A percentile compares a stretch with the other conserved stretches of the same genome.
phyloP scores from a whole-genome alignment of 2,329 filamentous ascomycete species.

The Penicillium sp. region DNA sequence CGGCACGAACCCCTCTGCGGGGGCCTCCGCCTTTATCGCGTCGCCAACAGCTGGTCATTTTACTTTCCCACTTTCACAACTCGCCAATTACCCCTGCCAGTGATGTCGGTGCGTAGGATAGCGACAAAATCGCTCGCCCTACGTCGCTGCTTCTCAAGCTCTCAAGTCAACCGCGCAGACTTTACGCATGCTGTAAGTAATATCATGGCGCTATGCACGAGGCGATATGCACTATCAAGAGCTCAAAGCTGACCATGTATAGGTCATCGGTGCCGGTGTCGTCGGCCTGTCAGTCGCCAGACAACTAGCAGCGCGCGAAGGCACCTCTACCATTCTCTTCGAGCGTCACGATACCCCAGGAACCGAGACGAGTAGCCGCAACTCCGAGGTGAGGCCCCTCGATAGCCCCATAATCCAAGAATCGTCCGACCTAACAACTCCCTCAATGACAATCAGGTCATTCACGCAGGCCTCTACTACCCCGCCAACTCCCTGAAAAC shows the following conservation, averaged over 20 bases:
- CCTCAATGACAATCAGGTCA: slow-evolving; percentile 58
- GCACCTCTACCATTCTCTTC: slow-evolving; percentile 71
- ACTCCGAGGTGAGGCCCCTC: slow-evolving; percentile 67
- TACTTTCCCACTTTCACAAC: slow-evolving; percentile 9
- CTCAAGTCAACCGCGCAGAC: slow-evolving; percentile 50
- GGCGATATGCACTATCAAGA: background rate
- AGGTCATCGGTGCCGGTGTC: slow-evolving; percentile 69
- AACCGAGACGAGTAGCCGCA: slow-evolving; percentile 84
- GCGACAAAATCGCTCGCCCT: slow-evolving; percentile 7
- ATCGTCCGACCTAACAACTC: background rate
- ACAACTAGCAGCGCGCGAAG: slow-evolving; percentile 63
- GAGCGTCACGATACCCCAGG: slow-evolving; percentile 76
- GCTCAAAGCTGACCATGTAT: slow-evolving; percentile 7
- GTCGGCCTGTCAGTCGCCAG: slow-evolving; percentile 80
- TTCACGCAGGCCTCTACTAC: slow-evolving; percentile 95
- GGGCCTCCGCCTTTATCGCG: slow-evolving; percentile 5
- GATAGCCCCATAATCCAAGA: background rate
- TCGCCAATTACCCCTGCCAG: slow-evolving; percentile 9
- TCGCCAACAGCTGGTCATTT: slow-evolving; percentile 8
- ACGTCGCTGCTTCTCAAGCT: slow-evolving; percentile 46
- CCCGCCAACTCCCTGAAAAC: slow-evolving; percentile 76
- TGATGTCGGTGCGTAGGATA: slow-evolving; percentile 17
- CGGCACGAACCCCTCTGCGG: slow-evolving; percentile 12
- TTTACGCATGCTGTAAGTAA: slow-evolving; percentile 61
- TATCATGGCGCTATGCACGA: background rate